Evolutionary conservation across 2,329 filamentous ascomycete species (phyloP), one percentile per base, ranked within the genome.

Genomic region (Penicillium sp.): DNA sequence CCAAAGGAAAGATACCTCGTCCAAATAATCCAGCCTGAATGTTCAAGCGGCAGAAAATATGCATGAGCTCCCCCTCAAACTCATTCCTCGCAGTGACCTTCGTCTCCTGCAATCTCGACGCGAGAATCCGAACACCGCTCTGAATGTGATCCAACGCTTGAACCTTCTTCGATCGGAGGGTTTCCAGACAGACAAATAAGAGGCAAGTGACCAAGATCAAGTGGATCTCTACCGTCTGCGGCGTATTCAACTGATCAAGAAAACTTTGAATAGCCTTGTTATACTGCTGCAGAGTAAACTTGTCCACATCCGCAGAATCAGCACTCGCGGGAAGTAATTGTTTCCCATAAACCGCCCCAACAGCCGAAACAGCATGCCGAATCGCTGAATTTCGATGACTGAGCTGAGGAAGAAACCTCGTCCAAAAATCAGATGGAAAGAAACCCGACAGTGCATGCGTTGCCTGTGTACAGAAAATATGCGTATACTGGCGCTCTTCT

Each of bases 351-450:
- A 82, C 69, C n/a, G 78, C 77, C 59, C 82, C 82, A 11, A 85
- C 76, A 46, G 82, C 81, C 4, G 83, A 75, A 8, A 84, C 74
- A 14, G 82, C 80, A 65, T 85, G 83, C 2, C 78, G 78, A 25
- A 84, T 78, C 6, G 80, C 77, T 0, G 81, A 79, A 52, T 84
- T 79, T 0, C 73, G 72, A 26, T 79, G 72, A 28, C 79, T 80
- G 37, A 82, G 72, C 65, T 81, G 80, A 19, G 82, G 78, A 0
- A 84, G 79, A 10, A 82, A 68, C 3, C 76, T 73, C 3, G 73
- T 62, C 70, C 70, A 72, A 14, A 70, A 61, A 8, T 67, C 59
- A 1, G 68, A 69, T 6, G 62, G 78, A 38, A 81, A 77, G 62
- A 79, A 77, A 1, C 79, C 78, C 2, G 80, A 77, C 4, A 85